Conservation (phyloP, 345 rosid species). For the Eucalyptus marginata region DNA sequence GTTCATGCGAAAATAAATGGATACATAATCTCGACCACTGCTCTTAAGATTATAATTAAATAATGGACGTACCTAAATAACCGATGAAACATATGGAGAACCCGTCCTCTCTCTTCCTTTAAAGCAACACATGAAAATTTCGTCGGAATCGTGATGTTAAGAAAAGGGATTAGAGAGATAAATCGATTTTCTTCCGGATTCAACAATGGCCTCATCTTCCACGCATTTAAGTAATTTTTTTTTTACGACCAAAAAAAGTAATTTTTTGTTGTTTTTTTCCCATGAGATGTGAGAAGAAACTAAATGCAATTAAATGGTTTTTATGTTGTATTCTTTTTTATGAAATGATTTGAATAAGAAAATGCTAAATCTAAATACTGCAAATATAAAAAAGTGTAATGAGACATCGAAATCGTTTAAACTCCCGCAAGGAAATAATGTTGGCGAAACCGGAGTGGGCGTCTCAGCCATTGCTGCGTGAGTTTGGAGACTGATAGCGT, state of each 20-base stretch:
- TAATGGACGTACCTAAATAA: background rate
- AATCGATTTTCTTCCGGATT: background rate
- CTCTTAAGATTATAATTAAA: background rate
- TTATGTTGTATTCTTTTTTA: background rate
- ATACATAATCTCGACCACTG: background rate
- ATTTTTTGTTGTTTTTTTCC: background rate
- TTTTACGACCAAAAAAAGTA: background rate
- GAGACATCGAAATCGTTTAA: background rate
- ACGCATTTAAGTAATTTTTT: background rate
- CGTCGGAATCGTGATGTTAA: background rate
- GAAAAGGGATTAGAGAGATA: background rate
- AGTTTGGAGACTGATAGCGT: background rate
- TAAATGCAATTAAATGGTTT: background rate
- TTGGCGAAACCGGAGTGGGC: background rate
- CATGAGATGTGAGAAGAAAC: background rate
- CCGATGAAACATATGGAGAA: rapidly evolving
- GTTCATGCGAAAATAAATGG: background rate
- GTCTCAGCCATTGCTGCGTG: background rate
- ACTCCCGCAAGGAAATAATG: background rate
- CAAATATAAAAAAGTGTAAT: background rate
- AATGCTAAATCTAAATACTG: background rate
- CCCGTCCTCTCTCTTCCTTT: background rate
- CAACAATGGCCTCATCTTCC: background rate
- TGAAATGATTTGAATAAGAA: background rate
- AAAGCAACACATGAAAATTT: rapidly evolving